Percentiles rank a stretch among this genome's conserved stretches.
Evolutionary conservation across 1,284 basidiomycete genomes (phyloP).

Genomic region (Vanrija sp.): DNA sequence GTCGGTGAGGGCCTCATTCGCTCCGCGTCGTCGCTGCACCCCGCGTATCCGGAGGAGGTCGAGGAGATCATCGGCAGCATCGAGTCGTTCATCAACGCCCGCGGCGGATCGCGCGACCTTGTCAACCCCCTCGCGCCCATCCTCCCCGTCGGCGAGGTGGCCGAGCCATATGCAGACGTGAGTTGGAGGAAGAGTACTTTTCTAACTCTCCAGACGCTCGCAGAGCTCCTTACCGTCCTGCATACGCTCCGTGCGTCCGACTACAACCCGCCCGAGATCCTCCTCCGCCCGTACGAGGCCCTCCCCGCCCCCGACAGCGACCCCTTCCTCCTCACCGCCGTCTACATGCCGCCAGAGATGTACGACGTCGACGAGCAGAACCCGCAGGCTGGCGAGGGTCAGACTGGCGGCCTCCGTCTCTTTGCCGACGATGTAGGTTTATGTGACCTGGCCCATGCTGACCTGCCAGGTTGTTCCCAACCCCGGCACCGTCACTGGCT

Average conservation of each 20-base stretch:
- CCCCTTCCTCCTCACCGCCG: conserved; percentile 67
- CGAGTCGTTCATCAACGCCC: conserved; percentile 36
- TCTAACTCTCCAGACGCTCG: conserved; percentile 28
- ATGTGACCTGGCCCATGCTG: too few species aligned
- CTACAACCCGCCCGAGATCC: conserved; percentile 36
- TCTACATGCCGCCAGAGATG: conserved; percentile 81
- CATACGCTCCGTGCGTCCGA: conserved; percentile 29
- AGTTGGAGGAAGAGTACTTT: conserved; percentile 5
- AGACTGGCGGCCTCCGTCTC: conserved; percentile 59
- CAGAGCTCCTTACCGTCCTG: conserved; percentile 35
- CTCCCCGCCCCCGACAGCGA: conserved; percentile 50
- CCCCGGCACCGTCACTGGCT: conserved; percentile 67
- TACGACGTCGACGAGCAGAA: conserved; percentile 56
- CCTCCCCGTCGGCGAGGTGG: conserved; percentile 29
- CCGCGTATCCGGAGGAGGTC: conserved; percentile 32
- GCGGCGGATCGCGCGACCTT: conserved; percentile 27
- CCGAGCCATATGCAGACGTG: conserved; percentile 31
- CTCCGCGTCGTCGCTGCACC: conserved; percentile 34
- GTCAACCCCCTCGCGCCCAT: conserved; percentile 36
- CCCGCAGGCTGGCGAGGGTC: conserved; percentile 48
- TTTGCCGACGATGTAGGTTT: conserved; percentile 68
- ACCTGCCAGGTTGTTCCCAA: conserved; percentile 59
- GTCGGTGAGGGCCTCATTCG: conserved; percentile 83
- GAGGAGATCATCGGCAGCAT: conserved; percentile 32
- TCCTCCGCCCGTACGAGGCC: conserved; percentile 63